Base-by-base conservation (phyloP, 208 protist species). In the Trypanosoma caninum region DNA sequence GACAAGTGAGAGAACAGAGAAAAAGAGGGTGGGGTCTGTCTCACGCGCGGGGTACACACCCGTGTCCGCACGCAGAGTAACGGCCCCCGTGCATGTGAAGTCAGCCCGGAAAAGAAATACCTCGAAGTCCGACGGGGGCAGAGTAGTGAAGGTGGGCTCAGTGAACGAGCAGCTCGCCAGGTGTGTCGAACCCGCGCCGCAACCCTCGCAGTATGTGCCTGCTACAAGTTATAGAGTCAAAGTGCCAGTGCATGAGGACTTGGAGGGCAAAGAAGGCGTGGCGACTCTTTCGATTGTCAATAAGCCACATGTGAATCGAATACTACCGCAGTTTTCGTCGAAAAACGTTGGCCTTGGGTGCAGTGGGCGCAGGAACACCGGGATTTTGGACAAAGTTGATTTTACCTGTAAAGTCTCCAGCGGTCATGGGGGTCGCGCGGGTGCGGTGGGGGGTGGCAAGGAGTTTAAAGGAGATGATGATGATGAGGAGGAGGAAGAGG, bases 401-500 rank as follows among this genome's bases (percentile, higher is more conserved):
- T 16, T 16, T 20, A n/a, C 3, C 13, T 27, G 18, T 16, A 20
- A 9, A 20, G 41, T 7, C 13, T 20, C 7, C 41, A 20, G 16
- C 41, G 16, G 9, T 23, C 16, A 20, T 16, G 13, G 1, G 14
- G 5, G 9, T 4, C 4, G 18, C 14, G 41, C 25, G 41, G n/a
- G 41, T 7, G 41, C 13, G 10, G 41, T 46, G 2, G 16, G 7
- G 4, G 45, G 23, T 6, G 14, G 2, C 8, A 50, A 30, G n/a
- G 30, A 31, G 10, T n/a, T 7, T 20, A 37, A 60, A 2, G 41
- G 46, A 0, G 65, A 59, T 9, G 53, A 64, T 0, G 54, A 56
- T n/a, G 51, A 69, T 0, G 54, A 61, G 4, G 63, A 72, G 14
- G 65, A 64, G 2, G 65, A 72, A 7, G 59, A 50, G 2, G 37